phyloP scores from a whole-genome alignment of 768 basidiomycete species.

The Mycena sanguinolenta region DNA sequence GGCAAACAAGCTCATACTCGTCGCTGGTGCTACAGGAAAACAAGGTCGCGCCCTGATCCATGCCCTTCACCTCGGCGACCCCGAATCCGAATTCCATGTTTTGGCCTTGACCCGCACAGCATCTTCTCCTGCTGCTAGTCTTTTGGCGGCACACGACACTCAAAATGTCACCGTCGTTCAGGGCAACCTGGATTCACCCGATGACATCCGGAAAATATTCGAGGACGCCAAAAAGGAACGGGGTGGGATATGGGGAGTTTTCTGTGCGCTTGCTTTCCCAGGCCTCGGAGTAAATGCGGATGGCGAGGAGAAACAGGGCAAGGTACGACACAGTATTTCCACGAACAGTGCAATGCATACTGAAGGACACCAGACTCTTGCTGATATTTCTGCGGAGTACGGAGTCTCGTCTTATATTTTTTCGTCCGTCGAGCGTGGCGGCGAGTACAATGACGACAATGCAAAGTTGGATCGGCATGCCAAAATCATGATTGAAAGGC shows the following conservation, averaged over 20 bases:
- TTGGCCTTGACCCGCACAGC: constrained; percentile 53
- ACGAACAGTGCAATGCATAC: not conserved
- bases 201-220: constrained; percentile 49
- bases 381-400: constrained; percentile 53
- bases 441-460: constrained; percentile 50
- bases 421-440: constrained; percentile 55
- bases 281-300: constrained; percentile 56
- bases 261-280: constrained; percentile 53
- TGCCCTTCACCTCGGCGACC: constrained; percentile 39
- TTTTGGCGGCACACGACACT: constrained; percentile 35
- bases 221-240: constrained; percentile 45
- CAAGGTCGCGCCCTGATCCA: constrained; percentile 52
- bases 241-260: constrained; percentile 55
- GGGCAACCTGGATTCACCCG: constrained; percentile 49
- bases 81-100: constrained; percentile 45
- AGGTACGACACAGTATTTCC: constrained; percentile 41
- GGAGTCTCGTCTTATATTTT: constrained; percentile 51
- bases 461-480: constrained; percentile 44
- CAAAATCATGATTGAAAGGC: constrained; percentile 54
- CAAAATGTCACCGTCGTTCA: constrained; percentile 50
- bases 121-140: constrained; percentile 44
- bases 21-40: constrained; percentile 54
- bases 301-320: constrained; percentile 56
- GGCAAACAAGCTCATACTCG: constrained; percentile 43
- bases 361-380: constrained; percentile 43